Evolutionary conservation across 1,284 basidiomycete species (phyloP).

Genomic region (Pseudozyma thailandica): DNA sequence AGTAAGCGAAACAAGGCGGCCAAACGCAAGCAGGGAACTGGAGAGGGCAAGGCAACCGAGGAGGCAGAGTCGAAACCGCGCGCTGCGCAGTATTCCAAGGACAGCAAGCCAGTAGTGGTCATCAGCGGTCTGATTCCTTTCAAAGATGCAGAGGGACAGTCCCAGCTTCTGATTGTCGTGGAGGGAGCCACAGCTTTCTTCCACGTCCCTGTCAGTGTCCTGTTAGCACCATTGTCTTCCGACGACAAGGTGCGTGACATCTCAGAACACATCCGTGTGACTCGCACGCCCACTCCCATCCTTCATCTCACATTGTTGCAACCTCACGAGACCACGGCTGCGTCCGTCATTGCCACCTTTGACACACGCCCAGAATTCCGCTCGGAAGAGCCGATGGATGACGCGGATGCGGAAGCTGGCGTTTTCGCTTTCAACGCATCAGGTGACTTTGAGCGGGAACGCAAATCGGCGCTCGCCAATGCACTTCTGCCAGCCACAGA

Average conservation of each 20-base stretch:
- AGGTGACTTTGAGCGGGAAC: slow-evolving; percentile 19
- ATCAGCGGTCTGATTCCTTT: slow-evolving; percentile 50
- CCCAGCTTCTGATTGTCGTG: slow-evolving; percentile 47
- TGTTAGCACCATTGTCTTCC: slow-evolving; percentile 17
- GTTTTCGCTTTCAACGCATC: slow-evolving; percentile 18
- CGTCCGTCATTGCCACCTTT: slow-evolving; percentile 30
- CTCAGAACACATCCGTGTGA: slow-evolving; percentile 26
- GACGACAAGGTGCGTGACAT: slow-evolving; percentile 33
- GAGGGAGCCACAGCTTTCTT: slow-evolving; percentile 61
- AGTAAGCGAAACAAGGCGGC: slow-evolving; percentile 45
- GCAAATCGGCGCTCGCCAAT: slow-evolving; percentile 13
- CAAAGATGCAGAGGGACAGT: slow-evolving; percentile 21
- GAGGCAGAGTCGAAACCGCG: slow-evolving; percentile 13
- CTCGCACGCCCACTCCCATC: slow-evolving; percentile 43
- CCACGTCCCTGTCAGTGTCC: slow-evolving; percentile 32
- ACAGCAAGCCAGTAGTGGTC: slow-evolving; percentile 41
- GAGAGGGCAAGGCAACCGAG: slow-evolving; percentile 7
- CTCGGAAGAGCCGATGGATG: slow-evolving; percentile 3
- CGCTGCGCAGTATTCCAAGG: slow-evolving; percentile 35
- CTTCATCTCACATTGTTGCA: slow-evolving; percentile 28
- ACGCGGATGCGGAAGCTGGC: slow-evolving; percentile 17
- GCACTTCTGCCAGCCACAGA: slow-evolving; percentile 28
- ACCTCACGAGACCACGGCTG: neutral
- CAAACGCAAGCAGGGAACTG: slow-evolving; percentile 27
- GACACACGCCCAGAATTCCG: slow-evolving; percentile 44